A percentile compares a stretch with the other conserved stretches of the same genome.
phyloP scores from a whole-genome alignment of 2,329 filamentous ascomycete genomes.

The Hypoxylon sp. region DNA sequence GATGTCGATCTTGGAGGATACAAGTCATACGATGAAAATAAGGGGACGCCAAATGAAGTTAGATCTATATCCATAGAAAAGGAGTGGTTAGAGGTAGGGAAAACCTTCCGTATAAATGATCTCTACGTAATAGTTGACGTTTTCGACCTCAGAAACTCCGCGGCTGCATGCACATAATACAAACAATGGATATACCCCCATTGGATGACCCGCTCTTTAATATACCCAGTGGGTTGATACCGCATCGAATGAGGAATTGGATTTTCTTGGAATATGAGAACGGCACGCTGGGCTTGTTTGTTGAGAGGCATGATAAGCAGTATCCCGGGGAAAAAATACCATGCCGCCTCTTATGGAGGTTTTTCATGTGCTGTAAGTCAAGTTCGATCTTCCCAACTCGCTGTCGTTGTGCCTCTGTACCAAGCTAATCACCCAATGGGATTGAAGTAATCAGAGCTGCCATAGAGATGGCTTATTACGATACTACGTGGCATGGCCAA shows the following conservation, averaged over 20 bases:
- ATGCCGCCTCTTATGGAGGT: slow-evolving; percentile 26
- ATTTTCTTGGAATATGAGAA: slow-evolving; percentile 29
- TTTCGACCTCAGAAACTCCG: slow-evolving; percentile 19
- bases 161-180: slow-evolving; percentile 21
- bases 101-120: neutral
- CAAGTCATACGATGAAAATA: slow-evolving; percentile 22
- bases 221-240: neutral
- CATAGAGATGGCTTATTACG: slow-evolving; percentile 31
- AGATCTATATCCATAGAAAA: slow-evolving; percentile 9
- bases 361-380: slow-evolving; percentile 36
- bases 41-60: slow-evolving; percentile 12
- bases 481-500: neutral
- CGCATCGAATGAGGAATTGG: slow-evolving; percentile 26
- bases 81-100: slow-evolving; percentile 13
- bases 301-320: slow-evolving; percentile 4
- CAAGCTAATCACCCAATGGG: neutral
- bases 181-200: slow-evolving; percentile 7
- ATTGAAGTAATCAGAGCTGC: slow-evolving; percentile 17
- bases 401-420: too few species aligned
- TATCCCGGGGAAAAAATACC: slow-evolving; percentile 14
- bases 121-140: neutral
- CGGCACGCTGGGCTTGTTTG: neutral
- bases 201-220: slow-evolving; percentile 14
- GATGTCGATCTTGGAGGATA: slow-evolving; percentile 23
- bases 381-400: neutral